Conservation (phyloP, 2,329 filamentous ascomycete genomes). For the Ophiostoma quercus region DNA sequence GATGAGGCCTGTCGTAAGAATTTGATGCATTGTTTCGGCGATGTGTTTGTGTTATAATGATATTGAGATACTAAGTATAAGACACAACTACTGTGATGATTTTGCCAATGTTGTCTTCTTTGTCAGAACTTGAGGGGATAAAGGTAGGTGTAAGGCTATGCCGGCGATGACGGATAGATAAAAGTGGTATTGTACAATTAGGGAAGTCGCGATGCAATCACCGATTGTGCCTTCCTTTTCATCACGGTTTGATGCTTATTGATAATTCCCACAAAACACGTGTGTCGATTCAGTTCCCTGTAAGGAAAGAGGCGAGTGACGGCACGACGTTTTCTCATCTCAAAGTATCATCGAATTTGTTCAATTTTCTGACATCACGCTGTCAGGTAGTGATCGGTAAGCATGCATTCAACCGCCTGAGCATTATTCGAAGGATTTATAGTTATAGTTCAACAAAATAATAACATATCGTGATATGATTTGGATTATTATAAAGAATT, state of each 20-base stretch:
- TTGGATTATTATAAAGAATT: no score
- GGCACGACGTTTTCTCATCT: background rate
- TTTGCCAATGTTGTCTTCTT: background rate
- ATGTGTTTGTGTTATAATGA: background rate
- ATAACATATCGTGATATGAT: no score
- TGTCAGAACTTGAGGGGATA: background rate
- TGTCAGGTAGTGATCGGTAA: background rate
- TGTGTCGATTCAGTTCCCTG: background rate
- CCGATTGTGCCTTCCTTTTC: background rate
- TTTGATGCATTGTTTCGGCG: background rate
- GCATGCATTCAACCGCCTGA: no score
- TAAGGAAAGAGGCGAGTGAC: background rate
- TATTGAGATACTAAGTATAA: background rate
- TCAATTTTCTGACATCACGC: background rate
- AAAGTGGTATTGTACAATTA: background rate
- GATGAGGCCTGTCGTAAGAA: background rate
- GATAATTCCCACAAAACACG: background rate
- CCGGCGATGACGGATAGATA: background rate
- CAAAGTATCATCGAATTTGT: background rate
- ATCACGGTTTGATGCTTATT: background rate
- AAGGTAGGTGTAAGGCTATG: background rate
- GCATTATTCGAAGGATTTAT: no score
- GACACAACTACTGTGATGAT: background rate
- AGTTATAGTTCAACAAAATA: no score
- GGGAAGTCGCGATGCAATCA: background rate